Evolutionary conservation across 768 basidiomycete genomes (phyloP), one percentile per base, ranked within the genome.

Genomic region (Lyophyllum semitale): DNA sequence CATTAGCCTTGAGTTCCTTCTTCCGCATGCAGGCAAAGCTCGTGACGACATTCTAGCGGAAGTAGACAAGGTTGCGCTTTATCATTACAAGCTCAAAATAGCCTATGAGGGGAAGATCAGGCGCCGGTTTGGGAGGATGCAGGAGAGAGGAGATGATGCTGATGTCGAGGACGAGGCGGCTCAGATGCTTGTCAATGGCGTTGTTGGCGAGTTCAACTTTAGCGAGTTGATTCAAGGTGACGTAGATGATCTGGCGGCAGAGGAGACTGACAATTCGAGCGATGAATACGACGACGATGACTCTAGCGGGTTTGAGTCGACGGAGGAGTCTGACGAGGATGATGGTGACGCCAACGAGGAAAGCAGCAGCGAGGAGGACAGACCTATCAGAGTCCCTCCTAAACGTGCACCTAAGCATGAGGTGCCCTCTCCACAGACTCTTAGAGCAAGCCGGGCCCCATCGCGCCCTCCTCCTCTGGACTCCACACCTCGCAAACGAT

Each of bases 1-100:
- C 3, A 73, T 97, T 66, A 89, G 88, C 60, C 84, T 99, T 45
- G 97, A 99, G 64, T 92, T 88, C 65, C 73, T 98, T 27, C 80
- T 98, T 5, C 97, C 97, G 12, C 88, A 94, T 58, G 82, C 80
- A 1, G 91, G 88, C 11, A 70, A 82, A 48, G 93, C 92, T 56
- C 86, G 96, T n/a, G 68, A 73, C 26, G 82, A 77, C 17, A 86
- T 98, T 59, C 74, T 98, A 60, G 74, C 77, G 40, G 97, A 99
- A 67, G 84, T 98, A 4, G 97, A 99, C 71, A 82, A 83, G 54
- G 84, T 98, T 48, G 89, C 94, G 13, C 76, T 87, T 43, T 95
- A 98, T 68, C 96, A 99, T 71, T 97, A 98, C 74, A 87, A 89
- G 68, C 82, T 95, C 56, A 99, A 99, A 76, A 78, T 98, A 25